A percentile compares a stretch with the other conserved stretches of the same genome.
Conservation (phyloP, 805 yeast genomes). For the Lipomyces lipofer region DNA sequence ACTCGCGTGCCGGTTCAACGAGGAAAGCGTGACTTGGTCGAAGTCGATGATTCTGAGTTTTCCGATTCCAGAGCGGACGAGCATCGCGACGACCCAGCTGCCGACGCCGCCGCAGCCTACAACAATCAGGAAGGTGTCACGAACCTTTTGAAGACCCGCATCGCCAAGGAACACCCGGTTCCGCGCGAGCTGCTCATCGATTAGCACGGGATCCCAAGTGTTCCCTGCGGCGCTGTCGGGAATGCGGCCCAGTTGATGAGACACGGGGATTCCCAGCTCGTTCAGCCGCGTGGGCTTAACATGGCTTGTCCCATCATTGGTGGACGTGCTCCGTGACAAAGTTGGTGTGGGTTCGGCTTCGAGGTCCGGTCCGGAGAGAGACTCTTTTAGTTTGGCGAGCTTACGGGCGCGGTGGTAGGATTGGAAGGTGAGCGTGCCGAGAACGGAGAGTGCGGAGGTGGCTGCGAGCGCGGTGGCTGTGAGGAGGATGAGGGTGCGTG, state of each 20-base stretch:
- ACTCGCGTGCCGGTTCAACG: constrained; percentile 90
- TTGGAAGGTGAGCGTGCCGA: constrained; percentile 15
- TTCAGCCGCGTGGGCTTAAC: constrained; percentile 9
- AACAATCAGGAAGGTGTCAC: constrained; percentile 71
- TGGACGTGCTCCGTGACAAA: constrained; percentile 5
- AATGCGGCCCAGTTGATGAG: constrained; percentile 5
- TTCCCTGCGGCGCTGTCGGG: background rate
- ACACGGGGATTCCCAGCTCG: constrained; percentile 17
- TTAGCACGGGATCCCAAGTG: constrained; percentile 48
- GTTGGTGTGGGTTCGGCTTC: background rate
- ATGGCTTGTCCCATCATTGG: background rate
- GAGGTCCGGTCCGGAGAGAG: constrained; percentile 2
- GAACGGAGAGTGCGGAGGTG: constrained; percentile 21
- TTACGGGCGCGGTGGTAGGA: constrained; percentile 13
- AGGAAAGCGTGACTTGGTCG: constrained; percentile 91
- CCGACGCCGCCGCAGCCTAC: constrained; percentile 99
- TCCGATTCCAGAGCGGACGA: constrained; percentile 87
- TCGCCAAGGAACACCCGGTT: constrained; percentile 90
- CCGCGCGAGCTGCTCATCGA: constrained; percentile 88
- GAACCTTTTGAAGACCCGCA: constrained; percentile 73
- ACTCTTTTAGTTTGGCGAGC: constrained; percentile 12
- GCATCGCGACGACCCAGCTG: constrained; percentile 90
- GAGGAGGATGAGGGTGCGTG: background rate
- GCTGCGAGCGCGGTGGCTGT: constrained; percentile 11
- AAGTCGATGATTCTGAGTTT: constrained; percentile 82